These are phyloP conservation scores for Zizania palustris DNA, from an alignment of 202 grass and related monocot genomes.

Conservation along the genomic window DNA sequence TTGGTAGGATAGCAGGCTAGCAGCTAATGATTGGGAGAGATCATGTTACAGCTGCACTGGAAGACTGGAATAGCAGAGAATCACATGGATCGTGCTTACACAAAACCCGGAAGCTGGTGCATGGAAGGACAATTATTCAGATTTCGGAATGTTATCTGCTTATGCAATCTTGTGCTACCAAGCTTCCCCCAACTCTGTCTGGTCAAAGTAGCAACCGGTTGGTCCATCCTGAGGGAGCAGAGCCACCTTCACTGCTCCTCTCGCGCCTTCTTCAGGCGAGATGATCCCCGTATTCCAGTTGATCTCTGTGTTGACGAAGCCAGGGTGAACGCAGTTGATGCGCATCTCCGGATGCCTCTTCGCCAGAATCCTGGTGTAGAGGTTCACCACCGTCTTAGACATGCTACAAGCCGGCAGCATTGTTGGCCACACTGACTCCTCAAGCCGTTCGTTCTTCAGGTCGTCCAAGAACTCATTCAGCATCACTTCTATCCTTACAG, in stretches of 20 bases:
- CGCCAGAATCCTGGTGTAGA: slow-evolving; percentile 65
- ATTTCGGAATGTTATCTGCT: not conserved
- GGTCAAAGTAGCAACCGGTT: slow-evolving; percentile 70
- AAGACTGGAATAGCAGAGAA: not conserved
- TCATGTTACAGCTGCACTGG: no score
- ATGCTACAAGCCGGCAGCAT: slow-evolving; percentile 80
- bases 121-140: not conserved
- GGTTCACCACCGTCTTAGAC: slow-evolving; percentile 72
- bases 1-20: no score
- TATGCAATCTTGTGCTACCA: slow-evolving; percentile 35
- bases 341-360: slow-evolving; percentile 60
- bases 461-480: slow-evolving; percentile 62
- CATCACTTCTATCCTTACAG: slow-evolving; percentile 48
- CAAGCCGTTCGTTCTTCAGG: slow-evolving; percentile 54
- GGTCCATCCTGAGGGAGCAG: slow-evolving; percentile 54
- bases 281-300: slow-evolving; percentile 70
- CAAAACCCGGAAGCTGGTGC: not conserved
- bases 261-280: slow-evolving; percentile 62
- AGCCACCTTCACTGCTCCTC: slow-evolving; percentile 62
- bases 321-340: slow-evolving; percentile 69
- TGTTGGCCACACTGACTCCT: slow-evolving; percentile 62
- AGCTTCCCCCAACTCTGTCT: slow-evolving; percentile 48
- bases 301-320: slow-evolving; percentile 77
- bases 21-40: no score
- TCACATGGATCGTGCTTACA: not conserved